Base-by-base conservation (phyloP, 1,284 basidiomycete genomes). In the Abortiporus biennis region DNA sequence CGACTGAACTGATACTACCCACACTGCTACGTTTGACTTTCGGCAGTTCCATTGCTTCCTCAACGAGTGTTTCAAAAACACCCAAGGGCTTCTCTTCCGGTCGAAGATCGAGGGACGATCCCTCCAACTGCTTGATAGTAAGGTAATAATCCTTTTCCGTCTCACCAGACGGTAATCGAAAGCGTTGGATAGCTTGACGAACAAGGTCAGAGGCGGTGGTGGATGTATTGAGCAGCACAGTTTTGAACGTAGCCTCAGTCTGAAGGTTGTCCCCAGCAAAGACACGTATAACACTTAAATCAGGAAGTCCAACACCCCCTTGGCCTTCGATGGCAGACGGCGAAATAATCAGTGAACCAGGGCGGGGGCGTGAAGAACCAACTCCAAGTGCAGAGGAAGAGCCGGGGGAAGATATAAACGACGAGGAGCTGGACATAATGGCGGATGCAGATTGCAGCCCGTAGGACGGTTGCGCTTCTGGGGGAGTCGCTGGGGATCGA, bases 211-310 rank as follows among this genome's bases (percentile, higher is more conserved):
- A 65, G 0, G 90, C 79, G 0, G 84, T 86, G 0, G 93, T 97
- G 3, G 80, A 82, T 6, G 86, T 71, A 56, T 94, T 97, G 47
- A 98, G 76, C 16, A 98, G 66, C 1, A 96, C 95, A 1, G 95
- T 98, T 70, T 98, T 98, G 76, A 98, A 99, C 1, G 93, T 96
- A 2, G 92, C 90, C 52, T 97, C 93, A 1, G 90, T 91, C 57
- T 93, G 82, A 42, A 92, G 58, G 49, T 85, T 72, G 48, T 87
- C 81, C 6, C 94, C 95, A 0, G 93, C 93, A 59, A 99, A 98
- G 34, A 99, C 81, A 15, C 94, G 85, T 40, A 98, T 81, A 46
- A 99, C 94, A 54, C 87, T 96, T 45, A 98, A 76, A 51, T 94
- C 85, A 0, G 91, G 91, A 5, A 89, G 81, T 13, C 74, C 75